A percentile compares a stretch with the other conserved stretches of the same genome.
phyloP scores from a whole-genome alignment of 2,329 filamentous ascomycete species.

The Knufia petricola region DNA sequence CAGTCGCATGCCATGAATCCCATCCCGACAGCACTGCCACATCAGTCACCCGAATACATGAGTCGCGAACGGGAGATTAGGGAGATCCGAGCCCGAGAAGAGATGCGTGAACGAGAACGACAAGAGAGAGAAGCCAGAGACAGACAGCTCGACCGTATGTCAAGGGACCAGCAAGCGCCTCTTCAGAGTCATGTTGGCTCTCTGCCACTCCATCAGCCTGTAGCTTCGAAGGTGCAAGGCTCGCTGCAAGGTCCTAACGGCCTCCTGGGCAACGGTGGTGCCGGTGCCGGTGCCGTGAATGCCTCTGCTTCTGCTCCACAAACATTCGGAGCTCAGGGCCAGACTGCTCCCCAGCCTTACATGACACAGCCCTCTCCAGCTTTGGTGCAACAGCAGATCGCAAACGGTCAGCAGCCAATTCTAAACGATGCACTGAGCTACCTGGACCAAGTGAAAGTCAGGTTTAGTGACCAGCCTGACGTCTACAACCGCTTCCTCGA shows the following conservation, averaged over 20 bases:
- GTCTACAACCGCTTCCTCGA: constrained; percentile 96
- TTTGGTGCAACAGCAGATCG: constrained; percentile 48
- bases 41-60: constrained; percentile 23
- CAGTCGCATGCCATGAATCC: constrained; percentile 17
- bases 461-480: constrained; percentile 92
- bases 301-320: constrained; percentile 28
- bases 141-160: constrained; percentile 31
- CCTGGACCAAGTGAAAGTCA: constrained; percentile 94
- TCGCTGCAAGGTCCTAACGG: constrained; percentile 90
- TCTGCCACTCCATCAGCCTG: constrained; percentile 87
- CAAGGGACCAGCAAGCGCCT: constrained; percentile 55
- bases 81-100: constrained; percentile 45
- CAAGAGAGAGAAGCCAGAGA: constrained; percentile 37
- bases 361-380: constrained; percentile 35
- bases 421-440: constrained; percentile 83
- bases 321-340: constrained; percentile 45
- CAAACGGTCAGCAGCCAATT: constrained; percentile 76
- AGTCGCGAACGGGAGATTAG: constrained; percentile 30
- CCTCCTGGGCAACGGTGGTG: constrained; percentile 64
- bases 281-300: constrained; percentile 30
- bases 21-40: constrained; percentile 15
- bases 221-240: constrained; percentile 68
- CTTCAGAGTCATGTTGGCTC: constrained; percentile 83
- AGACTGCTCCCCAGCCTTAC: constrained; percentile 44
- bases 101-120: constrained; percentile 45